Base-by-base conservation (phyloP, 202 grass and related monocot species). In the Musa balbisiana region DNA sequence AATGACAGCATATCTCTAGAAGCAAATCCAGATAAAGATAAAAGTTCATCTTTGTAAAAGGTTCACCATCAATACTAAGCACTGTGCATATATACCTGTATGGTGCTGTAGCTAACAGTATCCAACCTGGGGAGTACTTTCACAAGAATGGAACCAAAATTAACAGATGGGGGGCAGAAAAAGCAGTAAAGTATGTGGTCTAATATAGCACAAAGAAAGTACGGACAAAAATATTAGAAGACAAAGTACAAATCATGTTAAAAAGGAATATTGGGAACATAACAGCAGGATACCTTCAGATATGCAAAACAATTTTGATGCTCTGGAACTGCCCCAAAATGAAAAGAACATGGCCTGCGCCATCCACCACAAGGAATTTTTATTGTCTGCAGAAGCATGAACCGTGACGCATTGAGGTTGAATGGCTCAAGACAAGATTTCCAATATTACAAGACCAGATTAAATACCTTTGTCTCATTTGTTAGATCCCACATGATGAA, bases 321-420 rank as follows among this genome's bases (percentile, higher is more conserved):
- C 72, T 84, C 79, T 0, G 90, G 86, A 78, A 91, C 53, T 22
- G 21, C 33, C 29, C 94, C 94, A 81, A 98, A 87, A 88, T 88
- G 80, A 90, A 91, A 93, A 77, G 88, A 93, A 84, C 85, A 98
- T 64, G 94, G 94, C 25, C 87, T 85, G 29, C 90, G 81, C 94
- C 94, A 93, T 58, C 90, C 90, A n/a, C 94, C 94, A 73, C 94
- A 98, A 50, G 94, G 90, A 84, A 93, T 86, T 86, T 87, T 79
- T 77, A 80, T 62, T 81, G 84, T 83, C 94, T 93, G 75, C 21
- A 89, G 20, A 83, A 65, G 19, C 43, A 79, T 55, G 62, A 3
- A 59, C 25, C 69, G 19, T 64, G 4, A 49, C 20, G 10, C 55
- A 84, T 69, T 24, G 58, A 63, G 81, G 71, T 78, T 75, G 29